phyloP scores from a whole-genome alignment of 768 basidiomycete species.

The Favolaschia claudopus region DNA sequence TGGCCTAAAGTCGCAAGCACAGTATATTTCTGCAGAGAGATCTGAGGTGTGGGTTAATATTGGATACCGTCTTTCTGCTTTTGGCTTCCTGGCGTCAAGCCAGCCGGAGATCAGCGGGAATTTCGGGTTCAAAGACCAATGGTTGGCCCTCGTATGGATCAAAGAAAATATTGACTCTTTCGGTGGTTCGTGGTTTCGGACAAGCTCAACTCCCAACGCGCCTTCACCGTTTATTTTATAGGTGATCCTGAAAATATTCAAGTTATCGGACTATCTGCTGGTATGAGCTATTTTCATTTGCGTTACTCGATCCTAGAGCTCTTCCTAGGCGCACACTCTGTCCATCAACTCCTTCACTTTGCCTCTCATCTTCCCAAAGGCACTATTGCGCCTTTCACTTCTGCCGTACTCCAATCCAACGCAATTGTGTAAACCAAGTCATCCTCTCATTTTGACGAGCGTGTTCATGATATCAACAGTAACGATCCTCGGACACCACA shows the following conservation, averaged over 20 bases:
- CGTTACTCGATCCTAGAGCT: not conserved
- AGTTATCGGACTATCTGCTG: slow-evolving; percentile 76
- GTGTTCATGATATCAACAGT: slow-evolving; percentile 33
- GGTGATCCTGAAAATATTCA: slow-evolving; percentile 69
- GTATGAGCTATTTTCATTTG: slow-evolving; percentile 37
- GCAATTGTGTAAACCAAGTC: slow-evolving; percentile 64
- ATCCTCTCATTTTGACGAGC: not conserved
- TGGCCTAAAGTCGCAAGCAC: slow-evolving; percentile 63
- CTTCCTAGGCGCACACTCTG: slow-evolving; percentile 72
- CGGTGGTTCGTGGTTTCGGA: slow-evolving; percentile 61
- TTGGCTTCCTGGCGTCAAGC: slow-evolving; percentile 78
- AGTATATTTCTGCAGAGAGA: slow-evolving; percentile 68
- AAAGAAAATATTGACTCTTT: slow-evolving; percentile 70
- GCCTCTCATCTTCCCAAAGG: slow-evolving; percentile 68
- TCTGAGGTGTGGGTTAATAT: slow-evolving; percentile 80
- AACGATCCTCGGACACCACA: slow-evolving; percentile 65
- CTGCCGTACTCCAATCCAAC: slow-evolving; percentile 77
- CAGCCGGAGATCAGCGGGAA: slow-evolving; percentile 71
- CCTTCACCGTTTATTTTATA: slow-evolving; percentile 29
- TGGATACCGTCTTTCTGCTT: slow-evolving; percentile 78
- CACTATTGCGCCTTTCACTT: slow-evolving; percentile 66
- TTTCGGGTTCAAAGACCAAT: slow-evolving; percentile 87
- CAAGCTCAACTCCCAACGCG: too few relatives aligned
- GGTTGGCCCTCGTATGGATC: slow-evolving; percentile 80
- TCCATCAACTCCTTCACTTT: slow-evolving; percentile 77